Evolutionary conservation across 192 early-diverging fungal species (phyloP), one percentile per base, ranked within the genome.

Genomic region (Irineochytrium annulatum): DNA sequence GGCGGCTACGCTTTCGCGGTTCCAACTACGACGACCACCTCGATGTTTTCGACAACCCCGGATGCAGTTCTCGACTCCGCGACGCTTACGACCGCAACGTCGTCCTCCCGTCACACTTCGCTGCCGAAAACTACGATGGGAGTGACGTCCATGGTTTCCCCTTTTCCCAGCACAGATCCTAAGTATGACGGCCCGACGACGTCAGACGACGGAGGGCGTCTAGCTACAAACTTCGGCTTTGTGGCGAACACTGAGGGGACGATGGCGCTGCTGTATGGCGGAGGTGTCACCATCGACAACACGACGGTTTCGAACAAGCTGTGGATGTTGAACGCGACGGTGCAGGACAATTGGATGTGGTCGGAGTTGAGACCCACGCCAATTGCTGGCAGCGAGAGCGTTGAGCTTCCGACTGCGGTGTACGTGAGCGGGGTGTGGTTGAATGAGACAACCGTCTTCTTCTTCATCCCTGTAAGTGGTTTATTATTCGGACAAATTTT

Each of bases 291-390:
- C 11, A n/a, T n/a, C n/a, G 8, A 17, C 46, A 22, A 49, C 22
- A 22, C 6, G 46, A 49, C 46, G 11, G 37, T 41, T 8, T 17
- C 11, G 11, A 20, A 6, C 13, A 24, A 8, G 46, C 22, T 49
- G 46, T 49, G 46, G 46, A 24, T 49, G 46, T 20, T 49, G 46
- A 49, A 49, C 26, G 46, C 46, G 13, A 49, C 11, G 11, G 13
- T 8, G 46, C 13, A 5, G 11, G 46, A 24, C 5, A 24, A 14
- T 24, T 49, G 46, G 46, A 49, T 8, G 46, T 49, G 46, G 46
- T 14, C 6, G 46, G 6, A 6, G 11, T 8, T 8, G 46, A 22
- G 6, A 6, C n/a, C n/a, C n/a, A n/a, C n/a, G n/a, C n/a, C n/a
- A n/a, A n/a, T n/a, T n/a, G n/a, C n/a, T n/a, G n/a, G n/a, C n/a